Evolutionary conservation across 2,329 filamentous ascomycete genomes (phyloP).

Genomic region (Phyllosticta citriasiana): DNA sequence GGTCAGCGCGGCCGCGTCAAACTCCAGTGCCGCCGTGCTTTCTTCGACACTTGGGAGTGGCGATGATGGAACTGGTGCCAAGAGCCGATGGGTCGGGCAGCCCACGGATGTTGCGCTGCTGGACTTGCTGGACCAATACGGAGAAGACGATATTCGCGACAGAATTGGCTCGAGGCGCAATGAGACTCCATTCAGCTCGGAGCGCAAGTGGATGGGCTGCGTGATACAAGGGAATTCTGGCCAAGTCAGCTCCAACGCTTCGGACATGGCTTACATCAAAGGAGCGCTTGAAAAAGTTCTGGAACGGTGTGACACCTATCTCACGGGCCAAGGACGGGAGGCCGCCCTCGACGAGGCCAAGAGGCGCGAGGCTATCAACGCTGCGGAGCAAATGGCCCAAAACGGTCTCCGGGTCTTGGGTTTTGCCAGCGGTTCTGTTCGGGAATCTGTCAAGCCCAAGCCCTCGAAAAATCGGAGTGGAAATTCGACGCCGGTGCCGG

Average conservation of each 20-base stretch:
- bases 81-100: constrained; percentile 91
- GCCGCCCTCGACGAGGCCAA: constrained; percentile 70
- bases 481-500: constrained; percentile 19
- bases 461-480: constrained; percentile 21
- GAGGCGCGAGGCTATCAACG: constrained; percentile 63
- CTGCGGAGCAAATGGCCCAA: constrained; percentile 76
- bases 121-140: constrained; percentile 81
- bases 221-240: constrained; percentile 50
- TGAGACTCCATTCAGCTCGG: constrained; percentile 93
- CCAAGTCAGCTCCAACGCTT: constrained; percentile 45
- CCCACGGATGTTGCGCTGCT: constrained; percentile 97
- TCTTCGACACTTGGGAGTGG: constrained; percentile 60
- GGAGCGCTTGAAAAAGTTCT: constrained; percentile 84
- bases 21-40: constrained; percentile 72
- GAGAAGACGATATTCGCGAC: constrained; percentile 83
- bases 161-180: constrained; percentile 70
- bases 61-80: constrained; percentile 50
- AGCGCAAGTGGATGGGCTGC: constrained; percentile 98
- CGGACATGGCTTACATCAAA: constrained; percentile 88
- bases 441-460: constrained; percentile 9
- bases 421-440: constrained; percentile 72
- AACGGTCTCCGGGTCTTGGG: constrained; percentile 85
- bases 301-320: constrained; percentile 78
- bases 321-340: constrained; percentile 77
- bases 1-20: constrained; percentile 60